phyloP scores from a whole-genome alignment of 2,329 filamentous ascomycete species.

The Sclerotinia borealis region DNA sequence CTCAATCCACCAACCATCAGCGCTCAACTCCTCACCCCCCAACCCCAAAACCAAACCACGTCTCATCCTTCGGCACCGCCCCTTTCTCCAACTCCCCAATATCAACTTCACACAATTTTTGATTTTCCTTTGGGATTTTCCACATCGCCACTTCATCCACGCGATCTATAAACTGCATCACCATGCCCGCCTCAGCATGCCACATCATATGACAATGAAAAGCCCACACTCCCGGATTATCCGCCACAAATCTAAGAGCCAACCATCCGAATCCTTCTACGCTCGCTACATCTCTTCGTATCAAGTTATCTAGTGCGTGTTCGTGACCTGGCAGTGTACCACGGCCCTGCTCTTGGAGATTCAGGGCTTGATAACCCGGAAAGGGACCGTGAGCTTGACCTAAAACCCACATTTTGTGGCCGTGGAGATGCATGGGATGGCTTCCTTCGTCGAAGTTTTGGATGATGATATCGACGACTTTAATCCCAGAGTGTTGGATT shows the following conservation, averaged over 20 bases:
- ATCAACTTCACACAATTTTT: slow-evolving; percentile 39
- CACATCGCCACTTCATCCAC: slow-evolving; percentile 40
- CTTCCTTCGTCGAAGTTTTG: slow-evolving; percentile 68
- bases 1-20: not conserved
- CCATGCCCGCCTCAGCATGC: slow-evolving; percentile 52
- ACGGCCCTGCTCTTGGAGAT: slow-evolving; percentile 33
- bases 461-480: slow-evolving; percentile 68
- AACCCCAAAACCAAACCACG: slow-evolving; percentile 36
- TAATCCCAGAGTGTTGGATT: slow-evolving; percentile 50
- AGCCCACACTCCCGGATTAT: slow-evolving; percentile 53
- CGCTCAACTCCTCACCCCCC: slow-evolving; percentile 15
- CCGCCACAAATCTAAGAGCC: slow-evolving; percentile 47
- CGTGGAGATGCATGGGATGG: slow-evolving; percentile 72
- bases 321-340: slow-evolving; percentile 34
- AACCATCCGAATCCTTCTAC: slow-evolving; percentile 50
- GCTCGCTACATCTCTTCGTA: slow-evolving; percentile 47
- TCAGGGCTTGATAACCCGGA: slow-evolving; percentile 38
- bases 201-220: slow-evolving; percentile 55
- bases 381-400: slow-evolving; percentile 57
- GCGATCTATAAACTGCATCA: slow-evolving; percentile 52
- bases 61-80: slow-evolving; percentile 43
- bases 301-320: slow-evolving; percentile 34
- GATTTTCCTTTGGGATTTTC: slow-evolving; percentile 40
- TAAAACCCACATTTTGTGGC: slow-evolving; percentile 62
- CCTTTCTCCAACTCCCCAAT: slow-evolving; percentile 43